Conservation (phyloP, 345 rosid species). For the Odontarrhena argentea region DNA sequence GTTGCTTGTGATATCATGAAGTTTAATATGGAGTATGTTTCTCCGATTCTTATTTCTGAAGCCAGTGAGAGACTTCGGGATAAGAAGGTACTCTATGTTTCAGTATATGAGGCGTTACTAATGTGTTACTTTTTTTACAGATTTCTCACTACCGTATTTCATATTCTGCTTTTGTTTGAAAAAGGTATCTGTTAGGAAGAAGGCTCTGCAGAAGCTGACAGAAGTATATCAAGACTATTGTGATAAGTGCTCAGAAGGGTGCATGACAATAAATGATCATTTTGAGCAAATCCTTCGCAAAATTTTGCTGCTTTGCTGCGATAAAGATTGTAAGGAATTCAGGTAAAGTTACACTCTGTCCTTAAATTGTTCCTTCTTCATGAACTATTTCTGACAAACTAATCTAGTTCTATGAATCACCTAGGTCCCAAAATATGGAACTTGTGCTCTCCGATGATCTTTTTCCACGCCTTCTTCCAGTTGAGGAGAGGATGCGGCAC, state of each 20-base stretch:
- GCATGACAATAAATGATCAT: conserved; percentile 52
- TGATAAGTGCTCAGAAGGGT: conserved; percentile 68
- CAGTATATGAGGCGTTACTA: conserved; percentile 14
- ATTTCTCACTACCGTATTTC: conserved; percentile 18
- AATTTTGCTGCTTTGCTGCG: conserved; percentile 74
- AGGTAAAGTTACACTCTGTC: conserved; percentile 49
- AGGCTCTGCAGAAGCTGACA: conserved; percentile 74
- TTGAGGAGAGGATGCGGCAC: conserved; percentile 67
- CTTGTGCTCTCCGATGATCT: conserved; percentile 68
- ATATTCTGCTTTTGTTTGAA: conserved; percentile 35
- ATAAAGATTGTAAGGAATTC: conserved; percentile 76
- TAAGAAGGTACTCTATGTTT: conserved; percentile 66
- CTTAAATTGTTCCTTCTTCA: not conserved
- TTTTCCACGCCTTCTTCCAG: conserved; percentile 62
- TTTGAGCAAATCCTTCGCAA: conserved; percentile 91
- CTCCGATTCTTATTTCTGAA: conserved; percentile 61
- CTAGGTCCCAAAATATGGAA: conserved; percentile 79
- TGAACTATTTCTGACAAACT: conserved; percentile 16
- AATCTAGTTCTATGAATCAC: conserved; percentile 19
- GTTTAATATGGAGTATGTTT: conserved; percentile 53
- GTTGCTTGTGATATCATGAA: conserved; percentile 78
- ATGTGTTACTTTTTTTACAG: not conserved
- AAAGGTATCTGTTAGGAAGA: conserved; percentile 85
- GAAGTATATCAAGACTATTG: conserved; percentile 84
- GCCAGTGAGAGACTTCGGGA: conserved; percentile 85